Conservation (phyloP, 164 flowering plant genomes). For the Akebia trifoliata region DNA sequence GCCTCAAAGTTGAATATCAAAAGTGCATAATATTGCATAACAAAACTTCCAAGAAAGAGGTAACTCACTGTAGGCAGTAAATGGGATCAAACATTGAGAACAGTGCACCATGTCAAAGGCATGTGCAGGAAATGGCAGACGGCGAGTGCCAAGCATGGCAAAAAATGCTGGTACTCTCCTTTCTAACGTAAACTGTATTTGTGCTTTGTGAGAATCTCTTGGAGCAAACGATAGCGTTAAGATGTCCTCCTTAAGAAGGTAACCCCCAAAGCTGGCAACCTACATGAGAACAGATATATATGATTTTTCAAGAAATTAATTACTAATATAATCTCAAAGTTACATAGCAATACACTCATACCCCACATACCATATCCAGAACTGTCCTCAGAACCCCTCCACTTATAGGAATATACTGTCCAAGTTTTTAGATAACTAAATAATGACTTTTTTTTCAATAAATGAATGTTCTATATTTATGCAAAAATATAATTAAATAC, state of each 20-base stretch:
- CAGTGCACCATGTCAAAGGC: constrained; percentile 93
- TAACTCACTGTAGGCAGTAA: constrained; percentile 90
- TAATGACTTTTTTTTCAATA: too few relatives aligned
- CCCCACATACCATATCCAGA: constrained; percentile 99
- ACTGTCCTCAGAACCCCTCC: constrained; percentile 85
- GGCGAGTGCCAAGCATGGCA: constrained; percentile 97
- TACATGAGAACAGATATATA: constrained; percentile 23
- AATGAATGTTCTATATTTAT: too few relatives aligned
- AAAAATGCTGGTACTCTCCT: constrained; percentile 94
- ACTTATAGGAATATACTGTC: constrained; percentile 71
- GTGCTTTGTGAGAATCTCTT: constrained; percentile 94
- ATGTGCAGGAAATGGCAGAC: constrained; percentile 89
- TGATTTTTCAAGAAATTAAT: constrained; percentile 3
- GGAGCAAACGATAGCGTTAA: constrained; percentile 94
- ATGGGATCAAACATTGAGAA: constrained; percentile 92
- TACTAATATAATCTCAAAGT: constrained; percentile 1
- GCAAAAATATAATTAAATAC: too few relatives aligned
- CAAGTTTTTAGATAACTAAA: too few relatives aligned
- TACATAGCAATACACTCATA: constrained; percentile 26
- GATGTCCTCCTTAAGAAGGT: constrained; percentile 58
- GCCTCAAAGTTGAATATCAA: not conserved
- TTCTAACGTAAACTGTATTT: constrained; percentile 93
- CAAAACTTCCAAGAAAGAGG: not conserved
- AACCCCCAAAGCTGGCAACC: constrained; percentile 99
- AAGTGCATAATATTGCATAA: not conserved